A percentile compares a stretch with the other conserved stretches of the same genome.
These are phyloP conservation scores for Termitomyces sp. DNA, from an alignment of 1,284 basidiomycete species.

Conservation along the genomic window DNA sequence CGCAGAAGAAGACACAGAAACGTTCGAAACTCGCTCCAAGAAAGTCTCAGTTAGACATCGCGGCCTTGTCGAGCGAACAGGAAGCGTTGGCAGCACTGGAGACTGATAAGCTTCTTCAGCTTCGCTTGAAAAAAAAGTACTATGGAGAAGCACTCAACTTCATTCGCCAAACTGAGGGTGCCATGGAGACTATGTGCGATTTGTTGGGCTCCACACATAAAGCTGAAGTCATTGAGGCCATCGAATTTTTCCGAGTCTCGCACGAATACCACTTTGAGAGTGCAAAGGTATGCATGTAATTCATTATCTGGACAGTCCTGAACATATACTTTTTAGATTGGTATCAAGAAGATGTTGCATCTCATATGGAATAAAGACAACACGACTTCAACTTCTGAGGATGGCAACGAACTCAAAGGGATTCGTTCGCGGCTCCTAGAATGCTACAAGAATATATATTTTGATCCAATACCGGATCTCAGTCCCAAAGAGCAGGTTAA, in stretches of 20 bases:
- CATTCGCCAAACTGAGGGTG: constrained; percentile 77
- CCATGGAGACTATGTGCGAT: constrained; percentile 72
- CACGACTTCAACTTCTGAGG: constrained; percentile 71
- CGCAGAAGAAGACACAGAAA: constrained; percentile 29
- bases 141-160: constrained; percentile 85
- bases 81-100: constrained; percentile 62
- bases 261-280: constrained; percentile 80
- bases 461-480: constrained; percentile 71
- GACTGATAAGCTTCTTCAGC: constrained; percentile 58
- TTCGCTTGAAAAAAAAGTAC: constrained; percentile 84
- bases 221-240: constrained; percentile 90
- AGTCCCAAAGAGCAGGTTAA: constrained; percentile 82
- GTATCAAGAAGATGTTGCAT: constrained; percentile 96
- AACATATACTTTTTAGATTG: constrained; percentile 42
- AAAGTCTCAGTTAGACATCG: constrained; percentile 65
- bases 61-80: constrained; percentile 62
- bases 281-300: constrained; percentile 53
- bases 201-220: constrained; percentile 90
- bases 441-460: constrained; percentile 87
- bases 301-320: background rate
- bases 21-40: constrained; percentile 51
- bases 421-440: constrained; percentile 86
- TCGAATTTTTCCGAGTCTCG: constrained; percentile 90
- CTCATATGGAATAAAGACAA: constrained; percentile 98
- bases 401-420: constrained; percentile 86